Evolutionary conservation across 495 filamentous ascomycete species (phyloP), one percentile per base, ranked within the genome.

Genomic region (Mycothermus thermophilus): DNA sequence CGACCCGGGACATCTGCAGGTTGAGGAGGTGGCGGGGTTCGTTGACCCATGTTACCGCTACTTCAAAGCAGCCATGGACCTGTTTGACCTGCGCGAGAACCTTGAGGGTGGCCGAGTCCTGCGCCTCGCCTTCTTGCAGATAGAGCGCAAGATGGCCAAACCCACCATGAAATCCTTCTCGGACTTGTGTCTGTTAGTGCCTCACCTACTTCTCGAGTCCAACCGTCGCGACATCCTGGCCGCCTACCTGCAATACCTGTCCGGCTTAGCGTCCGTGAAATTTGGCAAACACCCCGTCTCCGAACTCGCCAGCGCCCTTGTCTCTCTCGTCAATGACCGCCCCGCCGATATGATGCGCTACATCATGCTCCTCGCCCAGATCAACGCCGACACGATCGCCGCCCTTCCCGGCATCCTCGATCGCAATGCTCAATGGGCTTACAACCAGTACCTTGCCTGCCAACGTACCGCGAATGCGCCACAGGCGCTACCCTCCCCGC

Each of bases 41-140:
- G 26, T 44, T 28, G 52, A 55, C 34, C 52, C 52, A 4, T 43
- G 38, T 21, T 55, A 50, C 34, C 44, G 52, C 4, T 52, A 50
- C 27, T 55, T 55, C 44, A 50, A 47, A 13, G 35, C 38, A 2
- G 39, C 52, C 21, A 52, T 52, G 45, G 52, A 52, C 15, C 37
- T 55, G 3, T 50, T 55, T 27, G 45, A 50, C 32, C 39, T 44
- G 12, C 13, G 30, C 3, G 48, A 55, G 23, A 39, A 50, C 34
- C 12, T 39, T 1, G 30, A 45, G n/a, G 52, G 41, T 11, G 52
- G 52, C 7, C 41, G 41, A 5, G 34, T 55, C 2, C 35, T 55
- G 11, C 46, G 52, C 13, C 43, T 51, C 12, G 52, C 52, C 31
- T 55, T 55, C 27, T 28, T 55, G 1, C 43, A 52, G 19, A 43